A percentile compares a stretch with the other conserved stretches of the same genome.
phyloP scores from a whole-genome alignment of 345 rosid species.

The Murraya paniculata region DNA sequence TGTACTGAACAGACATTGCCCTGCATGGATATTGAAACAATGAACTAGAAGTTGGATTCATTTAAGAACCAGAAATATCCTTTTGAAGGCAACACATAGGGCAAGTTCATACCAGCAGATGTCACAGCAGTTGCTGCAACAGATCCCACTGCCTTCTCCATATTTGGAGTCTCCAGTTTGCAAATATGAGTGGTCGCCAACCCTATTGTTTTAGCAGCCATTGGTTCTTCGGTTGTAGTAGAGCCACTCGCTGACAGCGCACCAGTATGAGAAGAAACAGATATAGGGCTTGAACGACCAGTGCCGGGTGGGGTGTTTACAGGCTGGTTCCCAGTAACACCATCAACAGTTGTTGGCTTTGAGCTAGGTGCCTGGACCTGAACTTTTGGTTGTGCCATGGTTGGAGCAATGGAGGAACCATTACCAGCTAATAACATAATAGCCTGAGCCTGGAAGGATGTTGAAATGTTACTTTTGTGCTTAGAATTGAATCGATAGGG shows the following conservation, averaged over 20 bases:
- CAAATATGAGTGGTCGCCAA: constrained; percentile 27
- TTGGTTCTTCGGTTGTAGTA: constrained; percentile 40
- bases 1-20: neutral
- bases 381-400: constrained; percentile 26
- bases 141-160: constrained; percentile 29
- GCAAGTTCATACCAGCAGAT: constrained; percentile 52
- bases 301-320: constrained; percentile 34
- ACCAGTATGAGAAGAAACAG: constrained; percentile 58
- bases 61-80: constrained; percentile 3
- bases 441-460: constrained; percentile 70
- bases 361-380: constrained; percentile 36
- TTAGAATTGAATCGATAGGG: neutral
- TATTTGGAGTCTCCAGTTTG: constrained; percentile 37
- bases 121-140: constrained; percentile 36
- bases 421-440: constrained; percentile 80
- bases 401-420: constrained; percentile 34
- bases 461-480: neutral
- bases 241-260: constrained; percentile 44
- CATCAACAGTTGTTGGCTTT: constrained; percentile 28
- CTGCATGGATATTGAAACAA: neutral
- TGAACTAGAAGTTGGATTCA: neutral
- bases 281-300: constrained; percentile 43
- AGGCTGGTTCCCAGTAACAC: constrained; percentile 25
- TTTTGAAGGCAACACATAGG: neutral
- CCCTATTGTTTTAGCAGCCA: constrained; percentile 38